A percentile compares a stretch with the other conserved stretches of the same genome.
These are phyloP conservation scores for Pseudisothecium myosuroides DNA, from an alignment of 225 moss, liverwort and hornwort genomes.

Conservation along the genomic window DNA sequence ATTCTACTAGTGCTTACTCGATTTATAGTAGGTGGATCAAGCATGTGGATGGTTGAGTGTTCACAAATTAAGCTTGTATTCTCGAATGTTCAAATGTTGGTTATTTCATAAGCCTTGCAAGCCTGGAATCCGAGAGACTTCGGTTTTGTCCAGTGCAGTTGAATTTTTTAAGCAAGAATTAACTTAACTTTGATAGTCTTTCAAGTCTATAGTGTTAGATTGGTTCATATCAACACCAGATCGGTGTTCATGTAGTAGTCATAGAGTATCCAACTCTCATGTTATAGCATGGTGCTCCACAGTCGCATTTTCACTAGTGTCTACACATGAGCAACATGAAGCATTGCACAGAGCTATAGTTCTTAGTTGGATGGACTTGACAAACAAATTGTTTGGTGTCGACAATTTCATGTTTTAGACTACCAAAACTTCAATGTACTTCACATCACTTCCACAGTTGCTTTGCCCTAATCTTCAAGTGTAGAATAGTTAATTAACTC, in stretches of 20 bases:
- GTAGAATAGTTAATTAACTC: rapidly evolving
- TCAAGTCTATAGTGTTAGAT: neutral
- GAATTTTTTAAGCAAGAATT: neutral
- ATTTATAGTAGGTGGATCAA: neutral
- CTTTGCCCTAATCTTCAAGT: neutral
- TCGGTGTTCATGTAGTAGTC: neutral
- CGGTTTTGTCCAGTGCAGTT: neutral
- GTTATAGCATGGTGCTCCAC: rapidly evolving
- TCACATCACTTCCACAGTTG: neutral
- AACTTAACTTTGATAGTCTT: rapidly evolving
- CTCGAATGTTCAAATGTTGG: neutral
- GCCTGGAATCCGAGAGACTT: rapidly evolving
- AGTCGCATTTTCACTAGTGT: neutral
- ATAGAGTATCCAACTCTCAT: neutral
- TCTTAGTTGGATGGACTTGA: neutral
- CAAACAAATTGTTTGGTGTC: neutral
- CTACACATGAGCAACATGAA: neutral
- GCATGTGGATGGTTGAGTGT: neutral
- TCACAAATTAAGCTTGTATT: neutral
- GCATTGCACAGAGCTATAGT: neutral
- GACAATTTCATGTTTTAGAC: neutral
- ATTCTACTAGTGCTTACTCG: neutral
- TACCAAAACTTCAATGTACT: too few relatives aligned
- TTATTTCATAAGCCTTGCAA: neutral
- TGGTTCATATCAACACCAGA: rapidly evolving